Evolutionary conservation across 495 filamentous ascomycete genomes (phyloP), one percentile per base, ranked within the genome.

Genomic region (Thermothielavioides terrestris): DNA sequence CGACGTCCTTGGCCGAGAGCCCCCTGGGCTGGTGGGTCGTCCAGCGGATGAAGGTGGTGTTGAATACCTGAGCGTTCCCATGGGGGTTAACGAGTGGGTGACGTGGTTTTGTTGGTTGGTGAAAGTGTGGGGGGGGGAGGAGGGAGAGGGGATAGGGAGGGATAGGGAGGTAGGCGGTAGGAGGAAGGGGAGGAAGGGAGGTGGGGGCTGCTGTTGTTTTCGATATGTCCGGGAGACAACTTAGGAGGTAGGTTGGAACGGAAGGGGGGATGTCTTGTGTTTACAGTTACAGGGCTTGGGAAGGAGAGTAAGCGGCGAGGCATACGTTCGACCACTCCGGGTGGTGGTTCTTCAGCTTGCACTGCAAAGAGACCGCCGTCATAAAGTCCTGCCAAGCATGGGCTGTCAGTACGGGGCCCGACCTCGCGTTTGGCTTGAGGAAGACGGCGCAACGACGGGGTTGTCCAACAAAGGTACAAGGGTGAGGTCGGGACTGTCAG

Each of bases 21-120:
- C 86, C 85, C 18, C 73, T 70, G 8, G 83, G 84, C 37, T 71
- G 71, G 65, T 90, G 85, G 15, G 86, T 89, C 10, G 84, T 89
- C 86, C 84, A 89, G 34, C 79, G 72, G 46, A 85, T 79, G 56
- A 73, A 73, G 14, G 73, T 74, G 23, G 68, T 77, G 54, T 82
- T 82, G 63, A 78, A 84, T 6, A 77, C 71, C 79, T 83, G 25
- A 11, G 27, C 11, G 51, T 53, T 20, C 49, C 38, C 28, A 44
- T 20, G 42, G 46, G 15, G 23, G 45, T 22, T 43, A 1, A 39
- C 28, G 8, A 27, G 6, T 26, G 8, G 32, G 41, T 27, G 12
- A 26, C 38, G 45, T 6, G 27, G n/a, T 21, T 22, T 9, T 35
- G 30, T 47, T 47, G 44, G 21, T 3, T 17, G 38, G 9, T 37